Conservation (phyloP, 805 yeast genomes). For the Scheffersomyces stipitis region DNA sequence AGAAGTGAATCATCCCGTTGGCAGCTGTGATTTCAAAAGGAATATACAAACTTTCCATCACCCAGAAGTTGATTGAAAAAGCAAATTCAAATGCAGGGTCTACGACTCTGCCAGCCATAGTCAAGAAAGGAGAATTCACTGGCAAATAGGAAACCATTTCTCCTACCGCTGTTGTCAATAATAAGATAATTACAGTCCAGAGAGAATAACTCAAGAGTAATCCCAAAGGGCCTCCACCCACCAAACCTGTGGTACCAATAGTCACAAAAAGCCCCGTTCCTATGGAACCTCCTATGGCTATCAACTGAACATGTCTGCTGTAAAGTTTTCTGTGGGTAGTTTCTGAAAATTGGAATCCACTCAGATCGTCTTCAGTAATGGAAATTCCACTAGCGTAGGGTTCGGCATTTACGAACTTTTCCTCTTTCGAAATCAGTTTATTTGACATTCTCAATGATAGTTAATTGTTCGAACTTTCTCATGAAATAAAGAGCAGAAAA, state of each 20-base stretch:
- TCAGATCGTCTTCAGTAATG: no score
- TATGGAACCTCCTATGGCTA: conserved; percentile 66
- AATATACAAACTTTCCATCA: conserved; percentile 52
- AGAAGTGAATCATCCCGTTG: conserved; percentile 73
- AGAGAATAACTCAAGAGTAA: conserved; percentile 29
- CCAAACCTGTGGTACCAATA: conserved; percentile 30
- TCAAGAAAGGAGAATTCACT: conserved; percentile 34
- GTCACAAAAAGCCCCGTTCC: conserved; percentile 37
- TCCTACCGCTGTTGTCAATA: conserved; percentile 35
- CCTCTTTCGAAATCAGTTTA: no score
- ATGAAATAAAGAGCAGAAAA: no score
- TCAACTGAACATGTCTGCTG: conserved; percentile 73
- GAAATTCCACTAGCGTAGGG: no score
- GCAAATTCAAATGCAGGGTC: conserved; percentile 35
- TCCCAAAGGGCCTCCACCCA: conserved; percentile 35
- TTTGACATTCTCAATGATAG: no score
- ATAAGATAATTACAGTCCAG: conserved; percentile 32
- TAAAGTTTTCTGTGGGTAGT: conserved; percentile 45
- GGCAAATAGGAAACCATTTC: conserved; percentile 41
- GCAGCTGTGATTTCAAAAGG: conserved; percentile 85
- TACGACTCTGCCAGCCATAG: conserved; percentile 38
- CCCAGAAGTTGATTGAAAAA: conserved; percentile 30
- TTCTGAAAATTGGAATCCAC: no score
- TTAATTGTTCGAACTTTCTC: no score
- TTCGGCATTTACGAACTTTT: no score